phyloP scores from a whole-genome alignment of 2,329 filamentous ascomycete genomes.

The Penicillium fuscoglaucum region DNA sequence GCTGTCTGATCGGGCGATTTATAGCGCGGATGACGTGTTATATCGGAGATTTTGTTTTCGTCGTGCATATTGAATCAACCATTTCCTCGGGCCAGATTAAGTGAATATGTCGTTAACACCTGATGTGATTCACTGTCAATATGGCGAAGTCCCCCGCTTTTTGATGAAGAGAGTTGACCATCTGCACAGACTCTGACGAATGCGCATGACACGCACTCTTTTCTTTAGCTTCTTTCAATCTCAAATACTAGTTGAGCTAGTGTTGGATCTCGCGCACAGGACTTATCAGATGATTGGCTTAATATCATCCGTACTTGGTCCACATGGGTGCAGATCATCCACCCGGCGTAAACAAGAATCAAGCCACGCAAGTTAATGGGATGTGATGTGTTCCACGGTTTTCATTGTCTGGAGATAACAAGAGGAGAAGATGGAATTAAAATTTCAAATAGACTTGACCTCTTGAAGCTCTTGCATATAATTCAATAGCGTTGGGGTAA shows the following conservation, averaged over 20 bases:
- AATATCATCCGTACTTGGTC: not conserved
- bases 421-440: not conserved
- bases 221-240: not conserved
- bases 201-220: slow-evolving; percentile 2
- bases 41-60: not conserved
- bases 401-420: not conserved
- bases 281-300: not conserved
- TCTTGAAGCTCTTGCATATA: not conserved
- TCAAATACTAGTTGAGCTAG: not conserved
- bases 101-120: not conserved
- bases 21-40: slow-evolving; percentile 3
- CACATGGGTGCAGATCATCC: slow-evolving; percentile 11
- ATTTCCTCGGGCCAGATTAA: not conserved
- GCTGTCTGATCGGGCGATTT: not conserved
- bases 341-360: slow-evolving; percentile 9
- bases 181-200: not conserved
- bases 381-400: slow-evolving; percentile 1
- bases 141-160: not conserved
- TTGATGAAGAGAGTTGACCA: not conserved
- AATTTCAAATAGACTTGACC: not conserved
- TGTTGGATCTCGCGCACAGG: not conserved
- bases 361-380: slow-evolving; percentile 3
- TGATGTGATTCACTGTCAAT: not conserved
- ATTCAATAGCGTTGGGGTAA: slow-evolving; percentile 4
- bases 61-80: not conserved